A percentile compares a stretch with the other conserved stretches of the same genome.
Conservation (phyloP, 768 basidiomycete genomes). For the Tricholoma sp. region DNA sequence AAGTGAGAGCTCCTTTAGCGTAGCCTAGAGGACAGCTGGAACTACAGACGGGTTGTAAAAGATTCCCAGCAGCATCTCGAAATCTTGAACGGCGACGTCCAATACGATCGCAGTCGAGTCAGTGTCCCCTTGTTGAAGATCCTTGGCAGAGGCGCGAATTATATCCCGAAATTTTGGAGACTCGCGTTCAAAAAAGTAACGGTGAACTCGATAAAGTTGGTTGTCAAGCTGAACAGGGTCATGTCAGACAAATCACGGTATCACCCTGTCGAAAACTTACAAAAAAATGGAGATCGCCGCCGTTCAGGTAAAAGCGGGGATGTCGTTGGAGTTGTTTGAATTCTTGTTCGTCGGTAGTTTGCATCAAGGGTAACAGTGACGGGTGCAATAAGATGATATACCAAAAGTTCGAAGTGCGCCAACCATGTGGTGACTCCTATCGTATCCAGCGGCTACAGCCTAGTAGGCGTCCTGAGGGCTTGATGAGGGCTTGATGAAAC, state of each 20-base stretch:
- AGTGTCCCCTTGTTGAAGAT: conserved; percentile 28
- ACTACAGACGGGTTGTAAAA: conserved; percentile 50
- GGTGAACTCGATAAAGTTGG: conserved; percentile 50
- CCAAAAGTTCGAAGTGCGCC: not conserved
- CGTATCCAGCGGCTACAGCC: not conserved
- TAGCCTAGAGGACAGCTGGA: not conserved
- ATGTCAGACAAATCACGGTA: not conserved
- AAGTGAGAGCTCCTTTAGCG: not conserved
- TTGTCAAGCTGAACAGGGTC: conserved; percentile 44
- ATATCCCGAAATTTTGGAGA: conserved; percentile 41
- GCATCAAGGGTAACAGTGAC: not conserved
- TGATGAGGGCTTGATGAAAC: not conserved
- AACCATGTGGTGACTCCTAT: not conserved
- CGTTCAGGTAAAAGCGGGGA: conserved; percentile 43
- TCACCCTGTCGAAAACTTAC: conserved; percentile 27
- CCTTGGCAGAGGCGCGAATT: conserved; percentile 29
- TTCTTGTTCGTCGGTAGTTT: conserved; percentile 3
- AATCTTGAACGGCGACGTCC: conserved; percentile 31
- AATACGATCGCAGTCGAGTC: conserved; percentile 40
- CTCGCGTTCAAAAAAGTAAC: conserved; percentile 61
- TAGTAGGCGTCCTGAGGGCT: not conserved
- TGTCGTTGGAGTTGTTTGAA: conserved; percentile 21
- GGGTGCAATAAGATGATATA: not conserved
- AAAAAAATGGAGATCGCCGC: conserved; percentile 49
- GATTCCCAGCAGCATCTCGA: conserved; percentile 46